phyloP scores from a whole-genome alignment of 768 basidiomycete species.

The Mycena metata region DNA sequence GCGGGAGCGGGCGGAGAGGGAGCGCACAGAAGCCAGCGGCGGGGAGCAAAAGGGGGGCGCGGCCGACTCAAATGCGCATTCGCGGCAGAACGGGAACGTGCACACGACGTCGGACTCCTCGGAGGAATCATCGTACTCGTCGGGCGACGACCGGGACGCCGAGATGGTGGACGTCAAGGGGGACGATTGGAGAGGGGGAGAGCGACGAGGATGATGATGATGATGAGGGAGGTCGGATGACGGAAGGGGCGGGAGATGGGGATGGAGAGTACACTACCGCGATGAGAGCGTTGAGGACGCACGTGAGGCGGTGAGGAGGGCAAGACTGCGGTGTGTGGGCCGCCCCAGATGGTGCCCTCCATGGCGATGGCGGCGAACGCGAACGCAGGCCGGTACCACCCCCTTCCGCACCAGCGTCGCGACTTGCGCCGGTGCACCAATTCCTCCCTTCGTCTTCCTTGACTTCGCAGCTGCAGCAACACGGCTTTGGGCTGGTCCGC shows the following conservation, averaged over 20 bases:
- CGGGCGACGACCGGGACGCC: constrained; percentile 52
- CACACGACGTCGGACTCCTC: no score
- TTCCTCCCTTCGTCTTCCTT: no score
- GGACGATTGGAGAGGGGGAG: constrained; percentile 7
- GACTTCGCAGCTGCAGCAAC: no score
- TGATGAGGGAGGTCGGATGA: constrained; percentile 25
- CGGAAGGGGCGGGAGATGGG: constrained; percentile 13
- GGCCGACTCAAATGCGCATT: constrained; percentile 36
- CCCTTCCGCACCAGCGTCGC: neutral
- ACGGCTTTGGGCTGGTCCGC: neutral
- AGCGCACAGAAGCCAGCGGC: neutral
- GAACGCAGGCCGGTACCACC: neutral
- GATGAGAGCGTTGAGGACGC: neutral
- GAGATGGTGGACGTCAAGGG: neutral
- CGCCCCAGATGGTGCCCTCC: no score
- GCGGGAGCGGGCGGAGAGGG: constrained; percentile 13
- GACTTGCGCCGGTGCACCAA: neutral
- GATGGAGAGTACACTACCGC: neutral
- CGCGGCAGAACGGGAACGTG: constrained; percentile 40
- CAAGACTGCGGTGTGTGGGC: constrained; percentile 22
- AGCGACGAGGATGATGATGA: constrained; percentile 8
- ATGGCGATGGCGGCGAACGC: no score
- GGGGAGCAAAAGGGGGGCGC: constrained; percentile 31
- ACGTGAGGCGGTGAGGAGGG: constrained; percentile 29
- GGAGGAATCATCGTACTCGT: neutral